Evolutionary conservation across 192 early-diverging fungal genomes (phyloP).

Genomic region (Entomortierella beljakovae): DNA sequence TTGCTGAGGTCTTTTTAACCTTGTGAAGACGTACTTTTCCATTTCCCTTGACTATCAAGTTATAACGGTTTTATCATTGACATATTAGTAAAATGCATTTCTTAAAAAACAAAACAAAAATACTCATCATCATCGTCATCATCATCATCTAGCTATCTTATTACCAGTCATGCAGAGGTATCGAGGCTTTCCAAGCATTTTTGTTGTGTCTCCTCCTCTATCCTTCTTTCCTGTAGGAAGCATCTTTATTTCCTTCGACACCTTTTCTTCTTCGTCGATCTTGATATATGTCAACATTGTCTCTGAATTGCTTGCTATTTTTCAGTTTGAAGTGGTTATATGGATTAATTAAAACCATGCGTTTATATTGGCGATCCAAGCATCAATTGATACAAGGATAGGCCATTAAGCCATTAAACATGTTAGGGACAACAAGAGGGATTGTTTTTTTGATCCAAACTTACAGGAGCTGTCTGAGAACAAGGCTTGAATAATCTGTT

Average conservation of each 20-base stretch:
- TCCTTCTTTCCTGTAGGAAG: slow-evolving; percentile 22
- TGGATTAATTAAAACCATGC: too few relatives aligned
- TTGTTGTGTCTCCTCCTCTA: slow-evolving; percentile 30
- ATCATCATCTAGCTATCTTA: not conserved
- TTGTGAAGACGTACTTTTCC: slow-evolving; percentile 63
- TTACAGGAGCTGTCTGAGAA: slow-evolving; percentile 49
- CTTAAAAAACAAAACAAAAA: not conserved
- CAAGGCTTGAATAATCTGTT: slow-evolving; percentile 38
- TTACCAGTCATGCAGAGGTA: slow-evolving; percentile 67
- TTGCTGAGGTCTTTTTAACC: slow-evolving; percentile 60
- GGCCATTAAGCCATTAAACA: too few relatives aligned
- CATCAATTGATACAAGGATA: too few relatives aligned
- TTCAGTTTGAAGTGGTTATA: not conserved
- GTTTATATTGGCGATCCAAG: too few relatives aligned
- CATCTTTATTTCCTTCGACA: slow-evolving; percentile 35
- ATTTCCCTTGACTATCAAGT: slow-evolving; percentile 44
- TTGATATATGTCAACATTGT: slow-evolving; percentile 60
- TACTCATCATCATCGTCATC: too few relatives aligned
- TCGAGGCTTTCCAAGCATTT: slow-evolving; percentile 62
- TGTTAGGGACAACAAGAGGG: too few relatives aligned
- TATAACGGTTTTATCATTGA: too few relatives aligned
- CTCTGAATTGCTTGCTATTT: slow-evolving; percentile 35
- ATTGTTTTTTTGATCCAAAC: too few relatives aligned
- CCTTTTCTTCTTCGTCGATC: slow-evolving; percentile 62
- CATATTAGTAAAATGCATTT: too few relatives aligned